phyloP scores from a whole-genome alignment of 441 rosid genomes.

The Erysimum cheiri region DNA sequence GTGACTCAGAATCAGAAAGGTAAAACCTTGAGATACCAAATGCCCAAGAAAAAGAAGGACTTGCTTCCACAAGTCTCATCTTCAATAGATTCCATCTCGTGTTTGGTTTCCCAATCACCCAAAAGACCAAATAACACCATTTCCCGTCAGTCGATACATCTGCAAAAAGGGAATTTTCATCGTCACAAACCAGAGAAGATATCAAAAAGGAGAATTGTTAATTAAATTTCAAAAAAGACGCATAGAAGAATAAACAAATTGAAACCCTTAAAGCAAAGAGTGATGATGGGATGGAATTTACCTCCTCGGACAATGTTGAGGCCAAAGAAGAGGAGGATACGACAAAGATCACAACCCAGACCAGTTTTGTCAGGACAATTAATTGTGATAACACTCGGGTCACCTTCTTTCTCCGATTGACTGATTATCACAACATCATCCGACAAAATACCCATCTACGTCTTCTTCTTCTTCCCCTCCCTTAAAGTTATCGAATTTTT shows the following conservation, averaged over 20 bases:
- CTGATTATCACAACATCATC: slow-evolving; percentile 86
- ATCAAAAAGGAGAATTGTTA: slow-evolving; percentile 3
- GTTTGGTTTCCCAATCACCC: slow-evolving; percentile 73
- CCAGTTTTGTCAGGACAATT: slow-evolving; percentile 99
- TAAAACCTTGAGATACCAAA: slow-evolving; percentile 67
- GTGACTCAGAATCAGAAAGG: slow-evolving; percentile 60
- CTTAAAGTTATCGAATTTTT: slow-evolving; percentile 13
- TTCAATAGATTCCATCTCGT: slow-evolving; percentile 86
- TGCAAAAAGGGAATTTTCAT: slow-evolving; percentile 43
- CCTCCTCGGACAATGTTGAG: slow-evolving; percentile 89
- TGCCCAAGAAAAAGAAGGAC: slow-evolving; percentile 83
- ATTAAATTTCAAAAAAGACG: neutral
- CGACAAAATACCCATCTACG: slow-evolving; percentile 69
- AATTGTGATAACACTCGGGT: slow-evolving; percentile 71
- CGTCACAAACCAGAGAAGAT: slow-evolving; percentile 17
- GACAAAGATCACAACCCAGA: slow-evolving; percentile 87
- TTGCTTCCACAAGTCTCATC: slow-evolving; percentile 75
- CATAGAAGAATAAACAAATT: neutral
- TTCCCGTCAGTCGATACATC: slow-evolving; percentile 96
- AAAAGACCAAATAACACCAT: slow-evolving; percentile 92
- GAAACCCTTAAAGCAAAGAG: neutral
- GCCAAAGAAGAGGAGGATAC: slow-evolving; percentile 91
- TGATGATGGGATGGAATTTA: slow-evolving; percentile 26
- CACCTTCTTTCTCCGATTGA: slow-evolving; percentile 76
- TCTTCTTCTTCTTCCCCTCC: slow-evolving; percentile 15